Evolutionary conservation across 208 protist species (phyloP).

Genomic region (Blastocrithidia nonstop): DNA sequence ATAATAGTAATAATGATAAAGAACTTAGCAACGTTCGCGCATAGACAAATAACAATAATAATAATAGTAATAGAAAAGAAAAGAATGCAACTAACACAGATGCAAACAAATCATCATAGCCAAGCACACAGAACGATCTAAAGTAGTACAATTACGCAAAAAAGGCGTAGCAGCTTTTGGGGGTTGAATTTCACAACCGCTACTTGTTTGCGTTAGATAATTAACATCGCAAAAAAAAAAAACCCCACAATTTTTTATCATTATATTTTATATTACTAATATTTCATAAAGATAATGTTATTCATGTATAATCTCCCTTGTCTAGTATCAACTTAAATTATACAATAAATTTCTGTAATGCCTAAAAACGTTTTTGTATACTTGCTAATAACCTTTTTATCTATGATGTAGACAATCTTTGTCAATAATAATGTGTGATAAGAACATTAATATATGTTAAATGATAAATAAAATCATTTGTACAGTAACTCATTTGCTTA

Average conservation of each 20-base stretch:
- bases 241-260: neutral
- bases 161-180: slow-evolving; percentile 64
- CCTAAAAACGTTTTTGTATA: too few species aligned
- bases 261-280: neutral
- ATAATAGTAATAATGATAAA: neutral
- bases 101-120: neutral
- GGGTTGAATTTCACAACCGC: slow-evolving; percentile 76
- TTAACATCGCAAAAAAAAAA: slow-evolving; percentile 2
- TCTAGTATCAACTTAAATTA: slow-evolving; percentile 2
- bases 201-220: slow-evolving; percentile 80
- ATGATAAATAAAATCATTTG: too few species aligned
- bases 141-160: slow-evolving; percentile 78
- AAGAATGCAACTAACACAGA: neutral
- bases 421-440: too few species aligned
- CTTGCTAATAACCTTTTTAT: too few species aligned
- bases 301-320: slow-evolving; percentile 1
- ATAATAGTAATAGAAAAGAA: slow-evolving; percentile 1
- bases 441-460: too few species aligned
- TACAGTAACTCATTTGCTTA: too few species aligned
- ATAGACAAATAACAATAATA: neutral
- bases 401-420: too few species aligned
- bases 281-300: slow-evolving; percentile 1
- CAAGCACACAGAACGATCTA: slow-evolving; percentile 8
- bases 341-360: too few species aligned
- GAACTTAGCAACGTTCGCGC: neutral